Evolutionary conservation across 2,329 filamentous ascomycete species (phyloP), one percentile per base, ranked within the genome.

Genomic region (Incumbomyces lentus): DNA sequence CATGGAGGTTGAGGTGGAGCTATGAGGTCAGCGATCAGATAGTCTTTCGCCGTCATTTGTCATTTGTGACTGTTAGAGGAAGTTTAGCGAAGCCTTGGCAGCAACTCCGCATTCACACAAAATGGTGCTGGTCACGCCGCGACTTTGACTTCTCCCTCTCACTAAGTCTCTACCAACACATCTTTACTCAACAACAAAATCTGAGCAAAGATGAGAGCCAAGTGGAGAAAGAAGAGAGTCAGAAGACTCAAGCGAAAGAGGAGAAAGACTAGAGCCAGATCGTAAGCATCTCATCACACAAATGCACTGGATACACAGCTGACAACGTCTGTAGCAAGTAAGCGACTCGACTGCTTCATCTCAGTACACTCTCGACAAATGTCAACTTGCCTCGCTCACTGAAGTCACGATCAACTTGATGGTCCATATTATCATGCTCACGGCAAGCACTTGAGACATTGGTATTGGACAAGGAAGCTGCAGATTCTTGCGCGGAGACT

Each of bases 161-260:
- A 6, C 16, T 32, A 47, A 45, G 42, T 45, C 42, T 45, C 42
- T 45, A 45, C 42, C 16, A 30, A 7, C n/a, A 45, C 42, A 38
- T 45, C 42, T 45, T 44, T 45, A n/a, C 42, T 43, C 46, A 48
- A 44, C 17, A 32, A 17, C 42, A 26, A 37, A n/a, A 18, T 37
- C 39, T 47, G 38, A 41, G 38, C 32, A 36, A 48, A 36, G 38
- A 82, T 83, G 80, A 83, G 90, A 92, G 89, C 88, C 70, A 96
- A 96, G 81, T 96, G 92, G 92, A 92, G 90, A 81, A 98, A 98
- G 86, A 98, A 98, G 90, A 82, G 92, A 72, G 89, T 95, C 76
- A 81, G 92, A 67, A 84, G 92, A 74, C 87, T 98, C 73, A 96
- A 96, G 85, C 84, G 89, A 71, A 98, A 98, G 89, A 88, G 92